These are phyloP conservation scores for Globisporangium barbulae DNA, from an alignment of 352 stramenopile genomes.

Conservation along the genomic window DNA sequence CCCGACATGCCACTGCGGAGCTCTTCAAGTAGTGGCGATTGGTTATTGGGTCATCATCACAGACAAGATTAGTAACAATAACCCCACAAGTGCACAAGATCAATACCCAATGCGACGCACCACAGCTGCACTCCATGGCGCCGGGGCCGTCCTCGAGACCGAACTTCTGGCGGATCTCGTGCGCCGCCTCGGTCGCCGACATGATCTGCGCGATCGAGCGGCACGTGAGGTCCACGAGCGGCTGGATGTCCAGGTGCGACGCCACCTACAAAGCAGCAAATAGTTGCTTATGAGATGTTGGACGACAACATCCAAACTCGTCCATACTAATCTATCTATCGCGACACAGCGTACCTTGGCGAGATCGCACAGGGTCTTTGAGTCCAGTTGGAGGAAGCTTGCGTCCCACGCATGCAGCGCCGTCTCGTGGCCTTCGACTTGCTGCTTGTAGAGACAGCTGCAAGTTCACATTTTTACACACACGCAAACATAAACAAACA, in stretches of 20 bases:
- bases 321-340: no score
- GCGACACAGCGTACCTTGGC: conserved; percentile 40
- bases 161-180: conserved; percentile 79
- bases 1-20: conserved; percentile 56
- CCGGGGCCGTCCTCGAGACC: conserved; percentile 51
- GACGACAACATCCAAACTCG: neutral
- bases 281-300: neutral
- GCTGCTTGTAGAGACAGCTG: conserved; percentile 74
- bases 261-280: conserved; percentile 31
- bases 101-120: conserved; percentile 18
- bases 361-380: conserved; percentile 74
- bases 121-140: conserved; percentile 44
- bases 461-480: neutral
- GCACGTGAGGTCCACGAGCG: conserved; percentile 75
- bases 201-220: conserved; percentile 83
- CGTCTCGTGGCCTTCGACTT: conserved; percentile 59
- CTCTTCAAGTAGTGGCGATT: conserved; percentile 16
- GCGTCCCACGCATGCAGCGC: conserved; percentile 65
- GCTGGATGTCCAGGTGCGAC: conserved; percentile 80
- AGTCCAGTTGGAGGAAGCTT: conserved; percentile 67
- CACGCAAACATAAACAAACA: conserved; percentile 3
- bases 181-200: conserved; percentile 70
- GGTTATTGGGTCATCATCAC: neutral
- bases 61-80: neutral
- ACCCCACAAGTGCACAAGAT: neutral